phyloP scores from a whole-genome alignment of 176 grass and related monocot species.

The Hsuehochloa calcarea region DNA sequence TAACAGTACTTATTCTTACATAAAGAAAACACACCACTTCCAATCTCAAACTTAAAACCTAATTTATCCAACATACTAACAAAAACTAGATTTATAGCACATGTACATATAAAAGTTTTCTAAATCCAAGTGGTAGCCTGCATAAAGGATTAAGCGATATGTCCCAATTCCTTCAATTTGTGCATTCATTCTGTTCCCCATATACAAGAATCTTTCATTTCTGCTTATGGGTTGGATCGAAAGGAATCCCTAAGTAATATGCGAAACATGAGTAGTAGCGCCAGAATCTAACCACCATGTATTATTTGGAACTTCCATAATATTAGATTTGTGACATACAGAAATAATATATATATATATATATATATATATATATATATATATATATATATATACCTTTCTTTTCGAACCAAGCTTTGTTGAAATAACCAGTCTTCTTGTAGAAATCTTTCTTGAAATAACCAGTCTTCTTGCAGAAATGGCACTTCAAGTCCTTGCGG shows the following conservation, averaged over 20 bases:
- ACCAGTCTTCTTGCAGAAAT: not conserved
- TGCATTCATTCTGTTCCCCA: not conserved
- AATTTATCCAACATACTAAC: conserved; percentile 6
- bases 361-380: too few relatives aligned
- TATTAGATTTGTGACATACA: not conserved
- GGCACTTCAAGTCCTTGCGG: not conserved
- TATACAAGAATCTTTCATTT: conserved; percentile 4
- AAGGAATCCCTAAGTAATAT: conserved; percentile 5
- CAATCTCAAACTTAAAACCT: conserved; percentile 10
- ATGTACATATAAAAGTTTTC: conserved; percentile 1
- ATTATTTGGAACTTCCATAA: not conserved
- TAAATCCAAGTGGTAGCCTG: not conserved
- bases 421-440: not conserved
- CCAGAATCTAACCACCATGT: conserved; percentile 7
- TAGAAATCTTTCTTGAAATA: not conserved
- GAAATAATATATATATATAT: too few relatives aligned
- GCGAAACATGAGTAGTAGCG: conserved; percentile 10
- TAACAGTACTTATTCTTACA: conserved; percentile 25
- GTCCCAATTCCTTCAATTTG: not conserved
- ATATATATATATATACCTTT: not conserved
- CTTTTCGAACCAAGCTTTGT: not conserved
- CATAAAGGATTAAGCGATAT: conserved; percentile 22
- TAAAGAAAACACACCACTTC: not conserved
- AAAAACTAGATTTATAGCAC: conserved; percentile 25
- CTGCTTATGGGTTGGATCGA: conserved; percentile 14